Conservation (phyloP, 352 stramenopile species). For the Globisporangium ultimum region DNA sequence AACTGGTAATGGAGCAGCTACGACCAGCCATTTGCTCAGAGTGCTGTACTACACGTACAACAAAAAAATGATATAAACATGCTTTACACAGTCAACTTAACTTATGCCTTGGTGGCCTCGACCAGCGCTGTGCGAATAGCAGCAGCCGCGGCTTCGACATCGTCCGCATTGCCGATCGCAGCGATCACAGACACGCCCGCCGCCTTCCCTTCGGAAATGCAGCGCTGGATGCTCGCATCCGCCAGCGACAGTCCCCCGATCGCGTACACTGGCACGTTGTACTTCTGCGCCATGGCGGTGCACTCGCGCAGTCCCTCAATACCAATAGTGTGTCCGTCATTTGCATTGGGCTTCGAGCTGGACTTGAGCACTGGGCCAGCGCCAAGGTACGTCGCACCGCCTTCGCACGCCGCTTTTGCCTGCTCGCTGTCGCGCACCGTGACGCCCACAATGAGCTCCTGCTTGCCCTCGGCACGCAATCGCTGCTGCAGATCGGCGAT, state of each 20-base stretch:
- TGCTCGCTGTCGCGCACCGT: conserved; percentile 47
- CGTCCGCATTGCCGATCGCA: conserved; percentile 34
- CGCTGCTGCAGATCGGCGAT: conserved; percentile 19
- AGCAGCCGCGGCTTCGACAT: conserved; percentile 22
- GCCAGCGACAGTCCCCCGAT: conserved; percentile 44
- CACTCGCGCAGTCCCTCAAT: conserved; percentile 32
- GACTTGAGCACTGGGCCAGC: conserved; percentile 50
- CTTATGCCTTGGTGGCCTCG: conserved; percentile 7
- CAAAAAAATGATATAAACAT: background rate
- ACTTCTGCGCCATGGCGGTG: conserved; percentile 18
- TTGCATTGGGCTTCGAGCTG: conserved; percentile 50
- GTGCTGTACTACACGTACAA: background rate
- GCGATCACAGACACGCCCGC: conserved; percentile 47
- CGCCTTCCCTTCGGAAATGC: conserved; percentile 34
- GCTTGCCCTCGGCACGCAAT: conserved; percentile 9
- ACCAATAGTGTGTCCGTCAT: conserved; percentile 45
- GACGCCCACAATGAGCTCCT: conserved; percentile 49
- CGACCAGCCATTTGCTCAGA: background rate
- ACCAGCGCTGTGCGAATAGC: conserved; percentile 22
- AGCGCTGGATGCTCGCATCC: conserved; percentile 31
- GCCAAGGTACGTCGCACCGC: conserved; percentile 45
- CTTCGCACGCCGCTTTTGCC: conserved; percentile 33
- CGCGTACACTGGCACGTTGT: conserved; percentile 42
- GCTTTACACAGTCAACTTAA: background rate
- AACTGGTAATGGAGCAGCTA: background rate